phyloP scores from a whole-genome alignment of 257 asterid species.

The Euphrasia confusa region DNA sequence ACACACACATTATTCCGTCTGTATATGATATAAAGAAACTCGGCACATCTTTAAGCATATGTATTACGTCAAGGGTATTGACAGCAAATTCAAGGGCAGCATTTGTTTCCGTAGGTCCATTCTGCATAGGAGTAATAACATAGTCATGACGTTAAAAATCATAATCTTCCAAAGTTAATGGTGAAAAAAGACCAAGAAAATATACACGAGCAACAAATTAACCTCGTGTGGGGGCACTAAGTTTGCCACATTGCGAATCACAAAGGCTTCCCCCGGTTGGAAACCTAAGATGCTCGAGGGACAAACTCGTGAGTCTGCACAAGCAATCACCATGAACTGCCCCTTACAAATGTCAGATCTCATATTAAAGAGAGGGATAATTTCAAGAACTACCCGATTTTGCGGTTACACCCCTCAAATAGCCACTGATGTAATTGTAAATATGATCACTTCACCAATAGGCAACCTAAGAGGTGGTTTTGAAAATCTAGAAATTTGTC shows the following conservation, averaged over 20 bases:
- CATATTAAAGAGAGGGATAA: neutral
- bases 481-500: no score
- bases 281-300: slow-evolving; percentile 87
- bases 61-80: slow-evolving; percentile 71
- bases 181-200: neutral
- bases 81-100: slow-evolving; percentile 99
- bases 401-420: no score
- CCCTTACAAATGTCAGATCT: slow-evolving; percentile 37
- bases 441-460: no score
- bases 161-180: neutral
- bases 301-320: slow-evolving; percentile 98
- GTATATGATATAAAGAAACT: neutral
- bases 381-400: no score
- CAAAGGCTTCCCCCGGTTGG: slow-evolving; percentile 96
- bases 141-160: neutral
- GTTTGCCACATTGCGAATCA: slow-evolving; percentile 86
- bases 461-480: no score
- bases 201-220: neutral
- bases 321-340: slow-evolving; percentile 97
- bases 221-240: slow-evolving; percentile 90
- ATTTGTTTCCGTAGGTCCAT: slow-evolving; percentile 87
- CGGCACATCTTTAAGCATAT: neutral
- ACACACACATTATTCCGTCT: neutral
- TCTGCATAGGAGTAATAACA: slow-evolving; percentile 45
- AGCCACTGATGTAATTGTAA: no score